Evolutionary conservation across 768 basidiomycete species (phyloP), one percentile per base, ranked within the genome.

Genomic region (Leccinum olivaceopallidum): DNA sequence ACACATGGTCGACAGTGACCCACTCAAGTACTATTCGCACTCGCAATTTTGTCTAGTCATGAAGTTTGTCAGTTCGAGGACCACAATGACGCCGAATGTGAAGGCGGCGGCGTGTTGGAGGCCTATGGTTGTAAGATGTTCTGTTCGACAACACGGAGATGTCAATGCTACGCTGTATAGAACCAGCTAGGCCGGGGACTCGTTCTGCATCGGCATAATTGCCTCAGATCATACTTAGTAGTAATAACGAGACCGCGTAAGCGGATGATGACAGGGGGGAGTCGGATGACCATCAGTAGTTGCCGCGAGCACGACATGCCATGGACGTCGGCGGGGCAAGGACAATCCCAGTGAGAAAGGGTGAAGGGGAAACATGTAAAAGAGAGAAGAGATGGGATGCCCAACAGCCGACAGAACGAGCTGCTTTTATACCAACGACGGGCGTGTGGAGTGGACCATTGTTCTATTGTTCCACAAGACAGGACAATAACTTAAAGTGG

Each of bases 211-310:
- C 61, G 6, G 61, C 61, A 2, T 3, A 58, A 10, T 47, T 28
- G 56, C 9, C 0, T 4, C 13, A 71, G 34, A 16, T 12, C 0
- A 18, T 30, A 30, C 30, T 30, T 30, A 9, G 30, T 30, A 30
- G 8, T n/a, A 22, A 1, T 53, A 3, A 70, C 1, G 51, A 69
- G 13, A 36, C 70, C 72, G 14, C 12, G 13, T 2, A 26, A 14
- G 10, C 63, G 65, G 51, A 73, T 32, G 5, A 74, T 61, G 28
- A 72, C 51, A 7, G 61, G 58, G 58, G 69, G 72, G 6, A 72
- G 30, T 30, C 30, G 0, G 30, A 30, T 30, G 30, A 30, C 30
- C 30, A 30, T 56, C 60, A 1, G 26, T 26, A 1, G 47, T 55
- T 0, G 22, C 7, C 2, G 55, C 53, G 49, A 18, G 16, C 10